Evolutionary conservation across 345 rosid genomes (phyloP).

Genomic region (Psidium guajava): DNA sequence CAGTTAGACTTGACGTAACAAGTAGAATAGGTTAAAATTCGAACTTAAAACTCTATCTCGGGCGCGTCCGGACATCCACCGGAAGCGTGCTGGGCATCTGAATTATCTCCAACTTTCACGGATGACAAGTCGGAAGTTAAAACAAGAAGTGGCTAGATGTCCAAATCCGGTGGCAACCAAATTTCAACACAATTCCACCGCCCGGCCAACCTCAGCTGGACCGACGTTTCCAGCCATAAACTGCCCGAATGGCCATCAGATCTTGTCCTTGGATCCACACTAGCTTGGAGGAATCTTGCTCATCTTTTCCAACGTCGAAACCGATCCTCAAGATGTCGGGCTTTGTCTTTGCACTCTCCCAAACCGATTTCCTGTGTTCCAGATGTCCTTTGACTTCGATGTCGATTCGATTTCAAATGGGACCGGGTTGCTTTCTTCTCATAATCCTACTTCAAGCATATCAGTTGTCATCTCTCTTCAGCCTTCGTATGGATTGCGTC

Average conservation of each 20-base stretch:
- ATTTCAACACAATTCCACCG: not conserved
- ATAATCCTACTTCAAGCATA: too few relatives aligned
- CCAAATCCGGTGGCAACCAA: not conserved
- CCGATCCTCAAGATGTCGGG: not conserved
- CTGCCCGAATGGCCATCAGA: not conserved
- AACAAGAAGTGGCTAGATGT: not conserved
- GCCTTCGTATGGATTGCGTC: too few relatives aligned
- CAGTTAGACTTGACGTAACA: too few relatives aligned
- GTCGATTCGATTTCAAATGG: not conserved
- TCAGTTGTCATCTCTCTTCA: too few relatives aligned
- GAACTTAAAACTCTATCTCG: not conserved
- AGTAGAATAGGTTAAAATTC: too few relatives aligned
- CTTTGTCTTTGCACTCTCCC: not conserved
- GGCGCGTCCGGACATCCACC: not conserved
- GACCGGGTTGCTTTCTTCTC: too few relatives aligned
- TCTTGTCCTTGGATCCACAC: not conserved
- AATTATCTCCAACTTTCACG: not conserved
- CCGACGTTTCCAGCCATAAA: not conserved
- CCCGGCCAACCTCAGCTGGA: not conserved
- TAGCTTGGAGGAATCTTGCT: not conserved
- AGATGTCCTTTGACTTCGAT: not conserved
- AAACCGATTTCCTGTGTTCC: not conserved
- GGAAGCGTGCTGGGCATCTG: not conserved
- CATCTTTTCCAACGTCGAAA: not conserved
- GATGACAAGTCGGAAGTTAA: not conserved